Base-by-base conservation (phyloP, 441 rosid species). In the Pelargonium myrrhifolium region DNA sequence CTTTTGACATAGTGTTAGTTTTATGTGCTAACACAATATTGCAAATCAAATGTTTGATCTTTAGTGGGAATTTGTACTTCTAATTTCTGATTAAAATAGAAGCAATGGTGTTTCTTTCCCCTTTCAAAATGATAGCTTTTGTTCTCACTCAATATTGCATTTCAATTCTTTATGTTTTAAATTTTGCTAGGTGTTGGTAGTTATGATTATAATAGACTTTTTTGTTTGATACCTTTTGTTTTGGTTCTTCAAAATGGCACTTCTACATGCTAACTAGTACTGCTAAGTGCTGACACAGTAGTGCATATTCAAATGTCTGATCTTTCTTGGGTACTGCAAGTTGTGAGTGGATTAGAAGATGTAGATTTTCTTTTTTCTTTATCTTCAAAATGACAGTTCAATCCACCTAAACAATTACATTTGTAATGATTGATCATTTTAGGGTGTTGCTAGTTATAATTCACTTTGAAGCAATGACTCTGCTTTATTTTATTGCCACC, bases 361-460 rank as follows among this genome's bases (percentile, higher is more conserved):
- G 22, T 53, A 17, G 20, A 17, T 53, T 18, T 17, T 53, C 17
- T 53, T 28, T 28, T 4, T 28, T n/a, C n/a, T n/a, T n/a, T n/a
- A n/a, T 28, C 31, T 21, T 51, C 18, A 9, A 1, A 18, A 17
- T 53, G 59, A n/a, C 4, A 18, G 18, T 53, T 53, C 24, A 53
- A 17, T 15, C 21, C 8, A 21, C 21, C 17, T n/a, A 17, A 18
- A 51, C 20, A 15, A n/a, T 51, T 14, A 20, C 15, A 51, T 51
- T n/a, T 51, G 58, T 18, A 51, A 49, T 15, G n/a, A 49, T 18
- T n/a, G 20, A 14, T 49, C 56, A 49, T 9, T 51, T 42, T 51
- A 15, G 59, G 24, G 22, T 53, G 59, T 53, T 53, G 59, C 20
- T 53, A 53, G 59, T 53, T 53, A 24, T 53, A 24, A 53, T 53